Conservation (phyloP, 73 alveolate species). For the Durusdinium trenchii region DNA sequence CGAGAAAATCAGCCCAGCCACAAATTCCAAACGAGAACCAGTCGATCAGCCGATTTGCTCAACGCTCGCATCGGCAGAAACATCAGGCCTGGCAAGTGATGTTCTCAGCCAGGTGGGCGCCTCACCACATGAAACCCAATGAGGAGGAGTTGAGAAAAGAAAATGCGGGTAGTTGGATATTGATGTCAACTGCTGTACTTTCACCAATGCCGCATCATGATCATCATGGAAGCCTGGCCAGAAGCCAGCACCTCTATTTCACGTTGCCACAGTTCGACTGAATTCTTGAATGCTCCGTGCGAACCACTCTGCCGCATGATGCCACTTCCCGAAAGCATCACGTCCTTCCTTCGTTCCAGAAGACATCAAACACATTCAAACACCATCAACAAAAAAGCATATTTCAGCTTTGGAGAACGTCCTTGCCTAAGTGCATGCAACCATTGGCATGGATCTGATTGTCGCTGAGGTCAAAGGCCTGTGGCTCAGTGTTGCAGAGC, state of each 20-base stretch:
- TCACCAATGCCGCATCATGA: neutral
- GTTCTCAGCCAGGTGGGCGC: slow-evolving; percentile 93
- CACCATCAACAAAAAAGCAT: too few relatives aligned
- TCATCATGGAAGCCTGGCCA: neutral
- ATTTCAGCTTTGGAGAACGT: neutral
- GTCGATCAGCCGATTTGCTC: too few relatives aligned
- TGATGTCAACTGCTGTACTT: neutral
- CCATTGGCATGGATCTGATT: slow-evolving; percentile 95
- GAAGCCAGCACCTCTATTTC: neutral
- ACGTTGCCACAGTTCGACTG: neutral
- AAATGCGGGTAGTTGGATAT: neutral
- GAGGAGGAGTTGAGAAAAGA: neutral
- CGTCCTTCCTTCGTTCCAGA: neutral
- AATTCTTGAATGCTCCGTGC: neutral
- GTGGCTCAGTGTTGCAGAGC: neutral
- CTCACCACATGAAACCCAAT: neutral
- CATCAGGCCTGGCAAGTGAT: slow-evolving; percentile 83
- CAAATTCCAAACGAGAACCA: neutral
- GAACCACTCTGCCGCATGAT: neutral
- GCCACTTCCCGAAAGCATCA: neutral
- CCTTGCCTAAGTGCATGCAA: slow-evolving; percentile 92
- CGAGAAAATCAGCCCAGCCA: too few relatives aligned
- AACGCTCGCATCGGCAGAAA: neutral
- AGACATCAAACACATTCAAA: neutral
- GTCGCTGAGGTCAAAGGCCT: slow-evolving; percentile 91